phyloP scores from a whole-genome alignment of 2,329 filamentous ascomycete species.

The Plenodomus lindquistii region DNA sequence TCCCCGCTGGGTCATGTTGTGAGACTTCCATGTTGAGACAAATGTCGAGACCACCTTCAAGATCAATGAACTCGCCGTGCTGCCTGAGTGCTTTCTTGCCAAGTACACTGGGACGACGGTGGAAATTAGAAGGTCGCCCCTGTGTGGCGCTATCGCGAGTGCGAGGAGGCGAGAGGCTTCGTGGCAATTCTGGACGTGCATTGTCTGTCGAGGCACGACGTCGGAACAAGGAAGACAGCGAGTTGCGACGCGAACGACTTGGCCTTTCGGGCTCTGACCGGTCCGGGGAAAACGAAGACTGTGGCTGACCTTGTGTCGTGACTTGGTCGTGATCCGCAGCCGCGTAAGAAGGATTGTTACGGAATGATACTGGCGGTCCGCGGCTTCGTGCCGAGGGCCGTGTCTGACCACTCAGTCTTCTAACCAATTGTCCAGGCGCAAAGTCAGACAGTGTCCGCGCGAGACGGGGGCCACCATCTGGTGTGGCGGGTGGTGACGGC shows the following conservation, averaged over 20 bases:
- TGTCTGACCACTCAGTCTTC: constrained; percentile 43
- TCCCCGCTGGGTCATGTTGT: constrained; percentile 80
- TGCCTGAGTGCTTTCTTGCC: constrained; percentile 46
- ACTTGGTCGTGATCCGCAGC: constrained; percentile 36
- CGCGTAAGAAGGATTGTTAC: constrained; percentile 42
- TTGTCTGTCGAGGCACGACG: constrained; percentile 38
- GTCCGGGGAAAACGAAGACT: constrained; percentile 44
- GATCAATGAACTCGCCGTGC: constrained; percentile 60
- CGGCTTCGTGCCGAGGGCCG: constrained; percentile 30
- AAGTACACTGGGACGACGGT: constrained; percentile 50
- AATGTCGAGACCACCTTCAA: constrained; percentile 84
- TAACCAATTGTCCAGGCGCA: constrained; percentile 47
- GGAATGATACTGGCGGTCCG: constrained; percentile 44
- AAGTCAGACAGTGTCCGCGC: constrained; percentile 41
- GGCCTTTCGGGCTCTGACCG: constrained; percentile 32
- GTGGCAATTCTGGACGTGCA: constrained; percentile 29
- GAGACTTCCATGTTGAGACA: constrained; percentile 88
- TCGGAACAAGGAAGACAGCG: constrained; percentile 39
- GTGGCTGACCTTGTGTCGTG: constrained; percentile 24
- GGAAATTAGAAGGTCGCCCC: constrained; percentile 47
- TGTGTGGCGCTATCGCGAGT: constrained; percentile 16
- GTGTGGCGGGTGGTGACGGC: constrained; percentile 43
- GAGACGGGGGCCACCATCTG: constrained; percentile 23
- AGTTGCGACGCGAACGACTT: constrained; percentile 37
- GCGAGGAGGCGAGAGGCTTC: constrained; percentile 24